Evolutionary conservation across 495 filamentous ascomycete species (phyloP).

Genomic region (Podospora appendiculata): DNA sequence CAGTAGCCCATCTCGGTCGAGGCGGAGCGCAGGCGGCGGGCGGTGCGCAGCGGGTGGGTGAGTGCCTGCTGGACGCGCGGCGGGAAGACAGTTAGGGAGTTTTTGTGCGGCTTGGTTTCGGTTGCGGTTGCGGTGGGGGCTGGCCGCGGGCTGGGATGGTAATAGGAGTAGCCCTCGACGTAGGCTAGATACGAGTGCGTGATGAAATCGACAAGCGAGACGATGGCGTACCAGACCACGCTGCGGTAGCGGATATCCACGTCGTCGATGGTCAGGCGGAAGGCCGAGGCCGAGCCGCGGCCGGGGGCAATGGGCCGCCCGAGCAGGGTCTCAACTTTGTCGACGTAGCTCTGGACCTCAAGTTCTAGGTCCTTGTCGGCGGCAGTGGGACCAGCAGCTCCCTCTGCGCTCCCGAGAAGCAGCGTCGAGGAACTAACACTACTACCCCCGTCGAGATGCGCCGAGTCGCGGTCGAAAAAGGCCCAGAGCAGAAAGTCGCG

Average conservation of each 20-base stretch:
- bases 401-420: too few relatives aligned
- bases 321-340: slow-evolving; percentile 38
- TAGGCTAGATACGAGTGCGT: slow-evolving; percentile 27
- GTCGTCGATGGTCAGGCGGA: slow-evolving; percentile 58
- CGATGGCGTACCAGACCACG: slow-evolving; percentile 54
- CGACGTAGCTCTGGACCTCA: slow-evolving; percentile 53
- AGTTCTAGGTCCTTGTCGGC: slow-evolving; percentile 30
- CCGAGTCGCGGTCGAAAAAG: slow-evolving; percentile 41
- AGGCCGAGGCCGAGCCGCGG: slow-evolving; percentile 40
- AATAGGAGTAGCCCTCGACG: slow-evolving; percentile 3
- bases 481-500: slow-evolving; percentile 59
- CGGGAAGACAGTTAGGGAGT: slow-evolving; percentile 45
- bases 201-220: slow-evolving; percentile 25
- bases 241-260: slow-evolving; percentile 54
- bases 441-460: too few relatives aligned
- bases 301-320: slow-evolving; percentile 41
- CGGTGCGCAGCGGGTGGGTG: slow-evolving; percentile 4
- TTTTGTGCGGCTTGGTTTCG: not conserved
- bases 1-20: slow-evolving; percentile 51
- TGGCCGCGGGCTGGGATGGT: not conserved
- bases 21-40: slow-evolving; percentile 29
- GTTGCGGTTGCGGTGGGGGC: too few relatives aligned
- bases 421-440: too few relatives aligned
- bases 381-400: too few relatives aligned
- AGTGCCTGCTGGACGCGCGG: slow-evolving; percentile 42